Percentiles rank a stretch among this genome's conserved stretches.
These are phyloP conservation scores for Vitis hybrid DNA, from an alignment of 177 flowering plant genomes.

Conservation along the genomic window DNA sequence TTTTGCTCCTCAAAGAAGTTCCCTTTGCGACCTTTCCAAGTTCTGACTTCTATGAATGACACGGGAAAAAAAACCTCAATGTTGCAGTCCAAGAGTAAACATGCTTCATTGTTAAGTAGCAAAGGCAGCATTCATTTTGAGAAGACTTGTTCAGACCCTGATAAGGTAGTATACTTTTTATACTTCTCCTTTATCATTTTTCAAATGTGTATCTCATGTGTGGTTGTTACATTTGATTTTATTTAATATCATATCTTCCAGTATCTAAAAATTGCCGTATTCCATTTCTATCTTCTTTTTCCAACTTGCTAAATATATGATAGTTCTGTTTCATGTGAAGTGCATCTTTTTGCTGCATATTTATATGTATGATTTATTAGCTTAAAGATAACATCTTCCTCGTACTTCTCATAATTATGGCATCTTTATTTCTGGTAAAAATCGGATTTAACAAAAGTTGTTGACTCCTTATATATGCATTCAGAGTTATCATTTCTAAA, in stretches of 20 bases:
- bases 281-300: too few relatives aligned
- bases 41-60: slow-evolving; percentile 46
- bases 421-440: too few relatives aligned
- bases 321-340: too few relatives aligned
- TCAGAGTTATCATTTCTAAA: too few relatives aligned
- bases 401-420: too few relatives aligned
- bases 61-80: slow-evolving; percentile 39
- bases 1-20: slow-evolving; percentile 86
- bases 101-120: slow-evolving; percentile 30
- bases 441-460: too few relatives aligned
- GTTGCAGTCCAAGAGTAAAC: slow-evolving; percentile 37
- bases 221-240: background rate
- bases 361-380: too few relatives aligned
- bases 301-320: too few relatives aligned
- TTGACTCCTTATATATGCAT: too few relatives aligned
- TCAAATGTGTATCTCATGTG: background rate
- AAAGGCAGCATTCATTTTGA: slow-evolving; percentile 31
- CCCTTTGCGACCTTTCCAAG: slow-evolving; percentile 58
- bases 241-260: background rate
- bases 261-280: too few relatives aligned
- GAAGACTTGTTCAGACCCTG: slow-evolving; percentile 23
- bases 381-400: too few relatives aligned
- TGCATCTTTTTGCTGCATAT: too few relatives aligned
- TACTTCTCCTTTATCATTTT: background rate
- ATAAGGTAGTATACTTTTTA: slow-evolving; percentile 39